Conservation (phyloP, 305 asterid genomes). For the Solanum hybrid region DNA sequence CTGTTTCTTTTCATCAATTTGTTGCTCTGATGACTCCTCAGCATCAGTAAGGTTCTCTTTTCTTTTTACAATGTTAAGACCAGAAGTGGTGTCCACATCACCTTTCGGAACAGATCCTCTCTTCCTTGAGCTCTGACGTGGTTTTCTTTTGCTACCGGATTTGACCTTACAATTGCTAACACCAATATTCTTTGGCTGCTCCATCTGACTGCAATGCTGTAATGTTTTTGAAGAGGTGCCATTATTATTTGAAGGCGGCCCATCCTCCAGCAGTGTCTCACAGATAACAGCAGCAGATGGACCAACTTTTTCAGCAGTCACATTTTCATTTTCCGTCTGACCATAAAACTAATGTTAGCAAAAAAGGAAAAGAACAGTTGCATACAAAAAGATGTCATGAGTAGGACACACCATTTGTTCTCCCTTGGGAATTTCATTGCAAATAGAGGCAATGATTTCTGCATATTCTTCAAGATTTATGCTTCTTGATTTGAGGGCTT, state of each 20-base stretch:
- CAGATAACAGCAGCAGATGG: neutral
- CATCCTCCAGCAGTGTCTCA: neutral
- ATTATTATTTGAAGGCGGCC: constrained; percentile 9
- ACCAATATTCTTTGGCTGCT: constrained; percentile 2
- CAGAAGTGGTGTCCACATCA: constrained; percentile 17
- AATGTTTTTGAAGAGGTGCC: constrained; percentile 13
- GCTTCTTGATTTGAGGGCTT: constrained; percentile 41
- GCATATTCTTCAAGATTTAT: constrained; percentile 38
- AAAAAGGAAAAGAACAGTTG: neutral
- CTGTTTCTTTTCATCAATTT: constrained; percentile 14
- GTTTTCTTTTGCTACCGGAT: neutral
- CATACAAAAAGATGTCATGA: neutral
- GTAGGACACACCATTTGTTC: constrained; percentile 29
- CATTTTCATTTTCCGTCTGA: constrained; percentile 11
- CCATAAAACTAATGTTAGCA: neutral
- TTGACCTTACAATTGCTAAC: constrained; percentile 2
- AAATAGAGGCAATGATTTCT: constrained; percentile 41
- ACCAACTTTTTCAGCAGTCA: neutral
- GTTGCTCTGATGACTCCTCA: constrained; percentile 2
- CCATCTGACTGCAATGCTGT: neutral
- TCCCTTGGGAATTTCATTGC: constrained; percentile 26
- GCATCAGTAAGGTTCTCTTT: constrained; percentile 12
- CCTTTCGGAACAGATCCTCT: constrained; percentile 5
- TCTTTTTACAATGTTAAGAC: constrained; percentile 17
- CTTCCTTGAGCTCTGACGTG: constrained; percentile 13